A percentile compares a stretch with the other conserved stretches of the same genome.
Conservation (phyloP, 1,284 basidiomycete species). For the Stygiomarasmius scandens region DNA sequence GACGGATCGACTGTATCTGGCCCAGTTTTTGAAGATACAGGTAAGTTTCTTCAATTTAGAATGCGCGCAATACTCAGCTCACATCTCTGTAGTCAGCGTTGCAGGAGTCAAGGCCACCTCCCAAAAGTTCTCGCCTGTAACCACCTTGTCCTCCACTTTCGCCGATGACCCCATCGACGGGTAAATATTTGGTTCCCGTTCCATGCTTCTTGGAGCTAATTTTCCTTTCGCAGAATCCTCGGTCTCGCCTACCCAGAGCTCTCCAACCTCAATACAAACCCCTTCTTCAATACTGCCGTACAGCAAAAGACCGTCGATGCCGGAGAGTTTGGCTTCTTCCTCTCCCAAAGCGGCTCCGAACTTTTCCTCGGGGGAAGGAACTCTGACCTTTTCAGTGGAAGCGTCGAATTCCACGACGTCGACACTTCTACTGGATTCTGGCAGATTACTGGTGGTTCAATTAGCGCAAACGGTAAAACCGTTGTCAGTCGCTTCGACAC, state of each 20-base stretch:
- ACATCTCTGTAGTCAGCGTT: constrained; percentile 32
- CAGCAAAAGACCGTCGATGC: constrained; percentile 1
- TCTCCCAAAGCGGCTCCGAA: constrained; percentile 14
- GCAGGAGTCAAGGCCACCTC: constrained; percentile 29
- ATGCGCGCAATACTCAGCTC: neutral
- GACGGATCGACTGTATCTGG: constrained; percentile 57
- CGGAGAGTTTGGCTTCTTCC: constrained; percentile 15
- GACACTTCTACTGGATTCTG: constrained; percentile 14
- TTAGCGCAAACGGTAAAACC: neutral
- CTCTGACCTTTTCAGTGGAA: constrained; percentile 7
- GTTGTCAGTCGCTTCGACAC: constrained; percentile 9
- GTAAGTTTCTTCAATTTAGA: neutral
- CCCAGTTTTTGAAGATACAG: constrained; percentile 52
- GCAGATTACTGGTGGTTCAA: constrained; percentile 5
- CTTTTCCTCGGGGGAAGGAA: constrained; percentile 20
- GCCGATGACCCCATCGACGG: constrained; percentile 18
- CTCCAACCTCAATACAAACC: constrained; percentile 14
- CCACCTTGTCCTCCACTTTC: constrained; percentile 26
- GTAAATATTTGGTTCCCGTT: neutral
- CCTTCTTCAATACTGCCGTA: constrained; percentile 18
- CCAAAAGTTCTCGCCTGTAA: constrained; percentile 28
- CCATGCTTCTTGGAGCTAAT: neutral
- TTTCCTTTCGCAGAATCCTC: constrained; percentile 10
- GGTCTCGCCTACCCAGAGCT: constrained; percentile 19
- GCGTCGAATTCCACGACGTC: constrained; percentile 12